A percentile compares a stretch with the other conserved stretches of the same genome.
phyloP scores from a whole-genome alignment of 441 rosid genomes.

The Euphorbia corollata region DNA sequence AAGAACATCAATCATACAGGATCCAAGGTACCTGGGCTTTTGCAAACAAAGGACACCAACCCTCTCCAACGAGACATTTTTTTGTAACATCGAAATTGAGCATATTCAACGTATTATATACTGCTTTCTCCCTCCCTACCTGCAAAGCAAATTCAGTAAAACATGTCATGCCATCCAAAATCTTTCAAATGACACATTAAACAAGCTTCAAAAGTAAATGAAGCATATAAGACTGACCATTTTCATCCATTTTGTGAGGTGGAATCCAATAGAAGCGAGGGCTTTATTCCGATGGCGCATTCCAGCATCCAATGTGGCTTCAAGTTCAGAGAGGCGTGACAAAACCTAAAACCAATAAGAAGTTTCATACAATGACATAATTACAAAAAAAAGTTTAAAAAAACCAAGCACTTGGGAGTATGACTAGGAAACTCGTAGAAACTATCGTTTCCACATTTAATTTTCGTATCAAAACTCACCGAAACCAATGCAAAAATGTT shows the following conservation, averaged over 20 bases:
- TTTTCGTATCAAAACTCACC: too few species aligned
- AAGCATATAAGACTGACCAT: conserved; percentile 41
- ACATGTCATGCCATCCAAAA: background rate
- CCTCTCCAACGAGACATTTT: conserved; percentile 96
- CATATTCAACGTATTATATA: conserved; percentile 87
- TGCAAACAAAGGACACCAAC: conserved; percentile 95
- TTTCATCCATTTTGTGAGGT: conserved; percentile 70
- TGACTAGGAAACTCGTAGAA: background rate
- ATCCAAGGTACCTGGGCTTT: conserved; percentile 58
- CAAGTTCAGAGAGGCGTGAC: conserved; percentile 88
- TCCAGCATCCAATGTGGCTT: conserved; percentile 87
- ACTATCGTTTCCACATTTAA: too few species aligned
- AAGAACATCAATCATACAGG: background rate
- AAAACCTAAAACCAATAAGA: conserved; percentile 53
- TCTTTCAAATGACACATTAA: conserved; percentile 3
- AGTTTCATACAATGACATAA: conserved; percentile 21
- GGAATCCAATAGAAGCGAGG: conserved; percentile 64
- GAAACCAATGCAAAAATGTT: too few species aligned
- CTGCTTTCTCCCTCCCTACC: conserved; percentile 91
- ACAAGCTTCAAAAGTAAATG: conserved; percentile 13
- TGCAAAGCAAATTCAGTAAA: conserved; percentile 27
- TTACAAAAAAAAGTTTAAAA: conserved; percentile 1
- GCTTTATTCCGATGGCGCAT: conserved; percentile 71
- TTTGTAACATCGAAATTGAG: conserved; percentile 93
- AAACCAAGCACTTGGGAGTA: background rate